These are phyloP conservation scores for Talaromyces sp. DNA, from an alignment of 2,329 filamentous ascomycete genomes.

Conservation along the genomic window DNA sequence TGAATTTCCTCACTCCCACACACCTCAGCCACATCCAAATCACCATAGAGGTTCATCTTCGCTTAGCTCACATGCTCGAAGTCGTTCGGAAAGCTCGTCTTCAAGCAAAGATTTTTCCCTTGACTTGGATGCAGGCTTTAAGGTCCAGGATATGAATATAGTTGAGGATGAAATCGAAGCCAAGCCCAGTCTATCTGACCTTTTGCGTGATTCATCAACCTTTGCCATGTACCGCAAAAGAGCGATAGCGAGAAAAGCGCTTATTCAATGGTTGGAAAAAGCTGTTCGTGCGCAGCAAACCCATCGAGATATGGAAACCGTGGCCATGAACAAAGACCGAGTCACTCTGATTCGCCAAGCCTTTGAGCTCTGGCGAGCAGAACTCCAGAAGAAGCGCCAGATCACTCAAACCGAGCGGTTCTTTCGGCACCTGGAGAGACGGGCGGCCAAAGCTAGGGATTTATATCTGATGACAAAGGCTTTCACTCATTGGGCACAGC, in stretches of 20 bases:
- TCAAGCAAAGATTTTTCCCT: background rate
- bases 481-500: constrained; percentile 63
- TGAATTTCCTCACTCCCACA: background rate
- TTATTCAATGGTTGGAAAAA: constrained; percentile 45
- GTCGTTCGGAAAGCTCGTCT: background rate
- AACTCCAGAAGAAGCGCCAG: constrained; percentile 35
- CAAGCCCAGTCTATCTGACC: constrained; percentile 45
- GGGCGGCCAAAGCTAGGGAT: constrained; percentile 59
- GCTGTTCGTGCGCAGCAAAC: constrained; percentile 32
- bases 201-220: constrained; percentile 46
- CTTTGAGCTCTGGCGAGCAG: constrained; percentile 46
- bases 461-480: constrained; percentile 59
- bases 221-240: constrained; percentile 40
- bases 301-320: constrained; percentile 33
- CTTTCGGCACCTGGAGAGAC: constrained; percentile 51
- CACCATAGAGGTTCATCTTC: background rate
- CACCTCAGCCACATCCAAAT: constrained; percentile 21
- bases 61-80: background rate
- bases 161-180: constrained; percentile 37
- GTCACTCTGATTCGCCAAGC: constrained; percentile 47
- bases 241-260: constrained; percentile 30
- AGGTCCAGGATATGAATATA: constrained; percentile 3
- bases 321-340: constrained; percentile 47
- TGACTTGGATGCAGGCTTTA: constrained; percentile 19
- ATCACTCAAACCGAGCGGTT: constrained; percentile 46